A percentile compares a stretch with the other conserved stretches of the same genome.
Conservation (phyloP, 2,329 filamentous ascomycete species). For the Verruconis gallopava region DNA sequence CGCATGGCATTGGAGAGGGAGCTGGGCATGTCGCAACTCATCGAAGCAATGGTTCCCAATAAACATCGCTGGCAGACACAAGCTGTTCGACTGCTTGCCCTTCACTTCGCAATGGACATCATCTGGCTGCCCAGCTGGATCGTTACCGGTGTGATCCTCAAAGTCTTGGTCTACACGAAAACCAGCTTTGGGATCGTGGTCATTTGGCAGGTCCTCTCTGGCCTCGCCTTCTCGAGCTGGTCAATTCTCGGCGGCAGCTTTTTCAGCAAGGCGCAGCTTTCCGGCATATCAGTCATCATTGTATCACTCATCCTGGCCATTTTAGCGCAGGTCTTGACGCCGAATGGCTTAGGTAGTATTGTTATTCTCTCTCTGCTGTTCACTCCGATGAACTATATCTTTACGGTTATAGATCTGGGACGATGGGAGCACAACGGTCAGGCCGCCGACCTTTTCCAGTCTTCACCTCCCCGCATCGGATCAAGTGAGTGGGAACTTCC, state of each 20-base stretch:
- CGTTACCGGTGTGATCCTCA: slow-evolving; percentile 57
- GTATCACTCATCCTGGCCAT: slow-evolving; percentile 64
- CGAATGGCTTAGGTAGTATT: slow-evolving; percentile 46
- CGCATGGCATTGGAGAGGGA: slow-evolving; percentile 78
- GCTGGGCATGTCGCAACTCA: slow-evolving; percentile 71
- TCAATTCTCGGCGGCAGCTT: slow-evolving; percentile 71
- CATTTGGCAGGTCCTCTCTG: slow-evolving; percentile 59
- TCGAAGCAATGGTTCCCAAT: slow-evolving; percentile 86
- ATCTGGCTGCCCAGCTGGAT: slow-evolving; percentile 78
- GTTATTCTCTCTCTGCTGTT: slow-evolving; percentile 66
- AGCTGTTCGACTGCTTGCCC: slow-evolving; percentile 61
- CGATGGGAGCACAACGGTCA: slow-evolving; percentile 1
- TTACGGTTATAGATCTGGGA: slow-evolving; percentile 9
- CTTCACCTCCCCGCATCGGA: slow-evolving; percentile 30
- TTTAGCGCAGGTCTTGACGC: slow-evolving; percentile 56
- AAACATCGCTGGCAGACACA: slow-evolving; percentile 62
- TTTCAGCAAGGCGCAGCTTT: slow-evolving; percentile 78
- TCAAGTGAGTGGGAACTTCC: slow-evolving; percentile 52
- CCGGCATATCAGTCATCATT: slow-evolving; percentile 67
- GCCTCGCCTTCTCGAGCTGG: slow-evolving; percentile 64
- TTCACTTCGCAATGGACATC: slow-evolving; percentile 67
- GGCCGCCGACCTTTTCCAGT: slow-evolving; percentile 13
- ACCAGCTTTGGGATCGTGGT: slow-evolving; percentile 32
- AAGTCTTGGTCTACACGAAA: slow-evolving; percentile 40
- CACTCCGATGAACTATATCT: slow-evolving; percentile 52